These are phyloP conservation scores for Hypoxylon sp. DNA, from an alignment of 2,329 filamentous ascomycete species.

Conservation along the genomic window DNA sequence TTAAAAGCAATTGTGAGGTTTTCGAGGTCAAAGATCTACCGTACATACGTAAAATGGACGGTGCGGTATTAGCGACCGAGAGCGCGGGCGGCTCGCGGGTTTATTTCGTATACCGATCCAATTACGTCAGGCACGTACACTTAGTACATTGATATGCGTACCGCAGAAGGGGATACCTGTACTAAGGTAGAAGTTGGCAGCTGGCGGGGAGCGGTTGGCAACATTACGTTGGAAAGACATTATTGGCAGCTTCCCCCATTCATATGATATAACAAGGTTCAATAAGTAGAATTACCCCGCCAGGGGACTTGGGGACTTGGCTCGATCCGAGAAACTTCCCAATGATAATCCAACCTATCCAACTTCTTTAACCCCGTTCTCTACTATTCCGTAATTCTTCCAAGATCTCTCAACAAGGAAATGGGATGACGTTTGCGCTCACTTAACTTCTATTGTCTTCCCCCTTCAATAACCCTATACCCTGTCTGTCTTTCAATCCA, in stretches of 20 bases:
- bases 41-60: conserved; percentile 3
- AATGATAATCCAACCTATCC: conserved; percentile 6
- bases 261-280: conserved; percentile 17
- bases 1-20: not conserved
- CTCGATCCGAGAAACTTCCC: conserved; percentile 21
- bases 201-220: conserved; percentile 2
- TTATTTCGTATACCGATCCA: conserved; percentile 23
- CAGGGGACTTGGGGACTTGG: conserved; percentile 4
- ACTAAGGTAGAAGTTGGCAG: conserved; percentile 9
- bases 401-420: conserved; percentile 19
- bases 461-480: conserved; percentile 1
- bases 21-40: not conserved
- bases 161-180: not conserved
- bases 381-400: conserved; percentile 11
- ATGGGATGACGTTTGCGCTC: conserved; percentile 33
- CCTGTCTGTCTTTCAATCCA: conserved; percentile 15
- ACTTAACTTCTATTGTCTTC: conserved; percentile 26
- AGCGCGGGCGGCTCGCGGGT: not conserved
- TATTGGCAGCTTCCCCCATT: conserved; percentile 20
- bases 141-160: not conserved
- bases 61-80: conserved; percentile 3
- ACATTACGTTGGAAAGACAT: not conserved
- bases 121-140: conserved; percentile 34
- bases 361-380: not conserved
- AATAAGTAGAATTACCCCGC: conserved; percentile 35